phyloP scores from a whole-genome alignment of 148 eudicot species.

The Silene conica region DNA sequence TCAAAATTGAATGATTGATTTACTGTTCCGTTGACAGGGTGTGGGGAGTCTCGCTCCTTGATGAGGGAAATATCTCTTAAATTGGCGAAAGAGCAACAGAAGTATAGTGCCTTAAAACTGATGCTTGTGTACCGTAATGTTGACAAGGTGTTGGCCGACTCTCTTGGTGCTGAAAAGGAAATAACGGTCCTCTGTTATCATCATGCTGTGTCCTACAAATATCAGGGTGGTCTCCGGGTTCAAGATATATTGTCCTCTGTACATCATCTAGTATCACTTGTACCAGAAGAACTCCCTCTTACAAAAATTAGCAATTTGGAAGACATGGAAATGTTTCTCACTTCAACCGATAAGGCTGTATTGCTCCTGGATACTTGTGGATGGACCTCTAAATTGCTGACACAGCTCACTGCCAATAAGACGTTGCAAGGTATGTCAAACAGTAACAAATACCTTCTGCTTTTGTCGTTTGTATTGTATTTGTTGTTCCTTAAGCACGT shows the following conservation, averaged over 20 bases:
- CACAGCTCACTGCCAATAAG: constrained; percentile 33
- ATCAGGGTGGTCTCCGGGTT: constrained; percentile 61
- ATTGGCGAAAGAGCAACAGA: constrained; percentile 36
- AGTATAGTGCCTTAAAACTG: constrained; percentile 50
- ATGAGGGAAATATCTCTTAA: constrained; percentile 54
- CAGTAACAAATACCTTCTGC: background rate
- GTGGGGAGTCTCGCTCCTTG: constrained; percentile 80
- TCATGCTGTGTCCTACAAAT: constrained; percentile 51
- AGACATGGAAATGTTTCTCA: constrained; percentile 55
- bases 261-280: constrained; percentile 43
- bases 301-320: constrained; percentile 42
- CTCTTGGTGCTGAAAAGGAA: constrained; percentile 59
- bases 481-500: background rate
- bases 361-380: constrained; percentile 81
- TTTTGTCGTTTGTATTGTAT: background rate
- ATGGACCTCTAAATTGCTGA: constrained; percentile 62
- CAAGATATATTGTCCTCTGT: constrained; percentile 59
- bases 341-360: constrained; percentile 78
- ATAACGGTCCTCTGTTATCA: constrained; percentile 52
- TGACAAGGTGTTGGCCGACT: constrained; percentile 59
- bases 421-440: constrained; percentile 28
- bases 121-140: constrained; percentile 51
- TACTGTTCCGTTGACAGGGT: constrained; percentile 50
- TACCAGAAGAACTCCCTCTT: constrained; percentile 58
- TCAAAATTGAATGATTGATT: background rate